A percentile compares a stretch with the other conserved stretches of the same genome.
These are phyloP conservation scores for Pseudocercospora cruenta DNA, from an alignment of 2,329 filamentous ascomycete genomes.

Conservation along the genomic window DNA sequence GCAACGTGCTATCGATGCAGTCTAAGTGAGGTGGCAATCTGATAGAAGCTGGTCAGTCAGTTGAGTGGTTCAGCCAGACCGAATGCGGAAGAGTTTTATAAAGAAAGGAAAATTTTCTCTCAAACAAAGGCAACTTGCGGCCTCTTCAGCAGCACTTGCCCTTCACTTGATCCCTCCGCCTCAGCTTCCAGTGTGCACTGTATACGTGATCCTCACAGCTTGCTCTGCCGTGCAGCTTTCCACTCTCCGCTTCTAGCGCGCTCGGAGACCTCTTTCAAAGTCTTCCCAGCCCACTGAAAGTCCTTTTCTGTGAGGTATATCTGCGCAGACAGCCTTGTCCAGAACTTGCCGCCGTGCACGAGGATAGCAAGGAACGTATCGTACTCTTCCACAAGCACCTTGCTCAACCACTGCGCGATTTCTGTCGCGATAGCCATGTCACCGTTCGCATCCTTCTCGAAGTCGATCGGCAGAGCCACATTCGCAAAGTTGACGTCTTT, in stretches of 20 bases:
- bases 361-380: constrained; percentile 73
- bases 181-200: background rate
- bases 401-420: constrained; percentile 47
- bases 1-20: background rate
- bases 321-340: constrained; percentile 77
- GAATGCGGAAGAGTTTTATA: background rate
- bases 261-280: constrained; percentile 61
- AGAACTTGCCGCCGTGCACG: constrained; percentile 64
- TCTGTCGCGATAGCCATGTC: constrained; percentile 39
- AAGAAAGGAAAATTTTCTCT: background rate
- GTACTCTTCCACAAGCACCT: constrained; percentile 57
- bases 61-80: background rate
- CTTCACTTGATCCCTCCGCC: background rate
- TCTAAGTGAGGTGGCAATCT: background rate
- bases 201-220: background rate
- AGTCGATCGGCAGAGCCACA: constrained; percentile 68
- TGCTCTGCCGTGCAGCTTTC: constrained; percentile 31
- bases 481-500: constrained; percentile 70
- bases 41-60: background rate
- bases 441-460: constrained; percentile 39
- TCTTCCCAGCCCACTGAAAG: constrained; percentile 69
- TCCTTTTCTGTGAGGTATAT: constrained; percentile 80
- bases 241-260: constrained; percentile 54
- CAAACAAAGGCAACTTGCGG: background rate
- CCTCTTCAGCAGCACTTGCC: background rate